Evolutionary conservation across 345 rosid genomes (phyloP).

Genomic region (Syzygium jambos): DNA sequence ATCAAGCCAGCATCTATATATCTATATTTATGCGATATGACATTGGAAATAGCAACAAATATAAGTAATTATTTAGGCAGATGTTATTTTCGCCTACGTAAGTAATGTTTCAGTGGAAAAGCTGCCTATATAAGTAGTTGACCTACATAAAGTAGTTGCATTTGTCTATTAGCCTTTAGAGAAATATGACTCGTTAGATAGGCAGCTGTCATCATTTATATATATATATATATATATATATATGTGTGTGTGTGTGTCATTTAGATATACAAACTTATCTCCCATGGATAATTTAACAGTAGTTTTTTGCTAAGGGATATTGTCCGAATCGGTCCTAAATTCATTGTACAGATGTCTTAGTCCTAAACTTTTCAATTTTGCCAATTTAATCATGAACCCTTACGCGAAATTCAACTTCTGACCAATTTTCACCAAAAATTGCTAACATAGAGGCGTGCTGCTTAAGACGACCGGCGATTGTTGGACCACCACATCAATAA

Average conservation of each 20-base stretch:
- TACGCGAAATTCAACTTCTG: not conserved
- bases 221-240: too few species aligned
- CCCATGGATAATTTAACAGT: too few species aligned
- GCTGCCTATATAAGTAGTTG: not conserved
- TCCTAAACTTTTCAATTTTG: not conserved
- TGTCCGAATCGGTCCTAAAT: not conserved
- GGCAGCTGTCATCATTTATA: not conserved
- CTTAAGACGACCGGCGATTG: not conserved
- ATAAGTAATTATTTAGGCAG: not conserved
- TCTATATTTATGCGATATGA: not conserved
- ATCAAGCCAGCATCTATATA: not conserved
- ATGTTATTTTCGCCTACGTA: not conserved
- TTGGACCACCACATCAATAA: rapidly evolving
- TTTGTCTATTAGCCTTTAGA: not conserved
- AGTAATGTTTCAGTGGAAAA: not conserved
- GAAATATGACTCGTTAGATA: not conserved
- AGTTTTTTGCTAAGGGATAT: not conserved
- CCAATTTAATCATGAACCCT: not conserved
- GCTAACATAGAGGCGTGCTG: not conserved
- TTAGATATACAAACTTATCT: not conserved
- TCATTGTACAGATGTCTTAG: not conserved
- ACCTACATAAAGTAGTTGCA: not conserved
- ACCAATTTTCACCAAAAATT: not conserved
- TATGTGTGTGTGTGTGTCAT: too few species aligned
- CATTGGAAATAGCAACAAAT: not conserved